These are phyloP conservation scores for Amoeboaphelidium protococcarum DNA, from an alignment of 371 early-diverging fungal genomes.

Conservation along the genomic window DNA sequence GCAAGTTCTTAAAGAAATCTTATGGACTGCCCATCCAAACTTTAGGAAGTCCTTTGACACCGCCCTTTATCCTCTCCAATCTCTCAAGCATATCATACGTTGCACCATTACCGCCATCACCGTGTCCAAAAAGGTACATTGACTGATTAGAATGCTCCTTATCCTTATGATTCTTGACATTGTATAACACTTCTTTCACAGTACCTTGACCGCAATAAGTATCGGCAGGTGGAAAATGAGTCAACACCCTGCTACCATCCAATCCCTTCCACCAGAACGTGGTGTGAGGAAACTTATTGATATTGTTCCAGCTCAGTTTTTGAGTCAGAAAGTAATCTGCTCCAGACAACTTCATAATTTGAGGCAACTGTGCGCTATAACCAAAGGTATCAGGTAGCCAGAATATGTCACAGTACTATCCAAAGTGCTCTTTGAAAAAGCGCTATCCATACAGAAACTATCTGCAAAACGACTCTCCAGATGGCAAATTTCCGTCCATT, in stretches of 20 bases:
- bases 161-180: slow-evolving; percentile 53
- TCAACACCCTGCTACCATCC: slow-evolving; percentile 27
- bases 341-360: slow-evolving; percentile 51
- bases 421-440: slow-evolving; percentile 61
- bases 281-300: slow-evolving; percentile 87
- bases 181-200: slow-evolving; percentile 23
- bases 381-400: slow-evolving; percentile 90
- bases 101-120: slow-evolving; percentile 64
- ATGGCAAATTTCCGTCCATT: slow-evolving; percentile 84
- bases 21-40: slow-evolving; percentile 28
- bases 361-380: slow-evolving; percentile 50
- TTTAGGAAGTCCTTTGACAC: slow-evolving; percentile 40
- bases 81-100: slow-evolving; percentile 54
- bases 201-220: slow-evolving; percentile 37
- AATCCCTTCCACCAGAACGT: slow-evolving; percentile 42
- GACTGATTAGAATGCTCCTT: slow-evolving; percentile 48
- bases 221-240: slow-evolving; percentile 59
- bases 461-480: slow-evolving; percentile 72
- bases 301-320: slow-evolving; percentile 69
- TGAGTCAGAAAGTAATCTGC: slow-evolving; percentile 89
- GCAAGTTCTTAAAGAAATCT: slow-evolving; percentile 43
- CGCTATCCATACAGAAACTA: slow-evolving; percentile 77
- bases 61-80: slow-evolving; percentile 32
- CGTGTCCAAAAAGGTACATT: slow-evolving; percentile 67
- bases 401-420: slow-evolving; percentile 43